phyloP scores from a whole-genome alignment of 371 early-diverging fungal genomes.

The Apophysomyces trapeziformis region DNA sequence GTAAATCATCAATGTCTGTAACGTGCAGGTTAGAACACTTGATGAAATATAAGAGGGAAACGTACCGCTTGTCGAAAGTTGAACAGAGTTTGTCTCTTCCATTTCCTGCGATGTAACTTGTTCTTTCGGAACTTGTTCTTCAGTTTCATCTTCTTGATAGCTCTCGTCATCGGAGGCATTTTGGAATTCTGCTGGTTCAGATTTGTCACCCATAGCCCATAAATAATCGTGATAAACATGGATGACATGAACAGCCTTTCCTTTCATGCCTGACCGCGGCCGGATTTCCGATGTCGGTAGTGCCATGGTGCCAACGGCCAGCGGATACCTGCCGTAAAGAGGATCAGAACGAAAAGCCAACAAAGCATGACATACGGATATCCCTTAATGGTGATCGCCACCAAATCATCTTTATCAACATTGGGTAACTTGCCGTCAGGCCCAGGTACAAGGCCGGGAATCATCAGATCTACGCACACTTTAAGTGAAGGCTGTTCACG shows the following conservation, averaged over 20 bases:
- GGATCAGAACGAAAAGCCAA: background rate
- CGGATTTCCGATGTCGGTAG: slow-evolving; percentile 49
- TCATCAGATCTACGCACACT: slow-evolving; percentile 57
- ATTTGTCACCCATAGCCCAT: slow-evolving; percentile 72
- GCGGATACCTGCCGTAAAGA: slow-evolving; percentile 39
- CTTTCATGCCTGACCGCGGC: slow-evolving; percentile 63
- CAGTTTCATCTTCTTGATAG: slow-evolving; percentile 33
- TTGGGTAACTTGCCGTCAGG: slow-evolving; percentile 48
- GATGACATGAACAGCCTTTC: slow-evolving; percentile 71
- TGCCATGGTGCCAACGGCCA: slow-evolving; percentile 65
- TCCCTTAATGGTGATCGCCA: slow-evolving; percentile 58
- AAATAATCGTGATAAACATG: slow-evolving; percentile 71
- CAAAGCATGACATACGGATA: slow-evolving; percentile 40
- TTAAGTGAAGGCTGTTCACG: slow-evolving; percentile 17
- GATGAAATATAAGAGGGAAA: too few species aligned
- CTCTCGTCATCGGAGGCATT: slow-evolving; percentile 28
- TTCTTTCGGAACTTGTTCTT: slow-evolving; percentile 5
- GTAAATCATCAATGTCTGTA: slow-evolving; percentile 54
- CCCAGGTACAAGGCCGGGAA: slow-evolving; percentile 62
- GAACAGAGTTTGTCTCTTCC: background rate
- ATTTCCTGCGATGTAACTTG: background rate
- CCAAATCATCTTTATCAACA: slow-evolving; percentile 52
- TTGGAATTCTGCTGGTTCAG: slow-evolving; percentile 53
- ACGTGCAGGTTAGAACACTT: background rate
- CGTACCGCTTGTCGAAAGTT: slow-evolving; percentile 17